Evolutionary conservation across 306 rosid genomes (phyloP).

Genomic region (Cicer yamashitae): DNA sequence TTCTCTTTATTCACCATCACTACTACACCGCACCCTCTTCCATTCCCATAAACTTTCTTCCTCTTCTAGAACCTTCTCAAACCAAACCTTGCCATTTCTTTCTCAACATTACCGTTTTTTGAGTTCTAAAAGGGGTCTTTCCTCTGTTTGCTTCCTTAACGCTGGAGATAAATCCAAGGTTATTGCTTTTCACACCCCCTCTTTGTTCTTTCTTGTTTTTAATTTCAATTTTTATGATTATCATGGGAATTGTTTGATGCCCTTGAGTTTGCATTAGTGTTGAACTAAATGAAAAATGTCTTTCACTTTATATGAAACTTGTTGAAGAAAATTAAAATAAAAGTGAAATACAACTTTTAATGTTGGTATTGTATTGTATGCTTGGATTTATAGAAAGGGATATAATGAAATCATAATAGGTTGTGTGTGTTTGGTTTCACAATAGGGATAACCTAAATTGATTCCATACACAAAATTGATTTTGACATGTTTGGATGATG

Average conservation of each 20-base stretch:
- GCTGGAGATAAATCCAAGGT: conserved; percentile 68
- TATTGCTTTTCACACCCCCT: background rate
- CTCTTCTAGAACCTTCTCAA: conserved; percentile 40
- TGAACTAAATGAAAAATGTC: background rate
- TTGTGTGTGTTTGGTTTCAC: background rate
- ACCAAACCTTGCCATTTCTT: conserved; percentile 48
- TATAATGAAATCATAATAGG: background rate
- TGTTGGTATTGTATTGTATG: background rate
- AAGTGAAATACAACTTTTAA: background rate
- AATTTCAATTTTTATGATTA: background rate
- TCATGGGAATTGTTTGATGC: conserved; percentile 7
- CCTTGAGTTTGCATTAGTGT: conserved; percentile 1
- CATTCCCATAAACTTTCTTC: conserved; percentile 45
- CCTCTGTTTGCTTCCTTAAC: conserved; percentile 62
- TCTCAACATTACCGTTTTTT: conserved; percentile 28
- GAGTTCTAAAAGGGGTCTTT: conserved; percentile 37
- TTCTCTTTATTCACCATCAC: conserved; percentile 41
- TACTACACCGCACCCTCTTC: conserved; percentile 40
- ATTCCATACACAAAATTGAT: background rate
- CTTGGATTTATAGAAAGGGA: background rate
- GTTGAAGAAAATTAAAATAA: too few species aligned
- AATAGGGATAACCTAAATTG: too few species aligned
- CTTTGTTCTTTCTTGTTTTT: background rate
- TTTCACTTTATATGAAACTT: background rate
- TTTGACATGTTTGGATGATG: too few species aligned